Conservation (phyloP, 768 basidiomycete species). For the Tylopilus rubrobrunneus region DNA sequence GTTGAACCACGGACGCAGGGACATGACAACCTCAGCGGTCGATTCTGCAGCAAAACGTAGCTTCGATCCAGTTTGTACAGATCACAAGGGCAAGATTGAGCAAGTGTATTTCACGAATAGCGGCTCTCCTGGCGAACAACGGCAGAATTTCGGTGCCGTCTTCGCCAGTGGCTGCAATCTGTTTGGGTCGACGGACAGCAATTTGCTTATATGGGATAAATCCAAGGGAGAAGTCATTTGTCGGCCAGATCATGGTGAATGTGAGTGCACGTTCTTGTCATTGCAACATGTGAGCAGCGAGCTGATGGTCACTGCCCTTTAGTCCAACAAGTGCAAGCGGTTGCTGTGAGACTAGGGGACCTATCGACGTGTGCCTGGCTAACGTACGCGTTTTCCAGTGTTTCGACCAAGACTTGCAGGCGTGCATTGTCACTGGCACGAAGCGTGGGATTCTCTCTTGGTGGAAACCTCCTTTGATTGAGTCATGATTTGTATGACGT, state of each 20-base stretch:
- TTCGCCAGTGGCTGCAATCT: constrained; percentile 53
- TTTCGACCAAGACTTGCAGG: constrained; percentile 40
- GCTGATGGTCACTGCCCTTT: constrained; percentile 7
- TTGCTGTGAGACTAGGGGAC: constrained; percentile 30
- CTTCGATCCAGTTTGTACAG: constrained; percentile 58
- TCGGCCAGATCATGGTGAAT: constrained; percentile 58
- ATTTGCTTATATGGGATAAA: constrained; percentile 61
- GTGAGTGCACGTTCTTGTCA: constrained; percentile 32
- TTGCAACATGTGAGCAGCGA: neutral
- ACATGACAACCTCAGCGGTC: constrained; percentile 63
- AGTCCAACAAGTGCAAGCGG: constrained; percentile 32
- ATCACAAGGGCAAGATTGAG: constrained; percentile 50
- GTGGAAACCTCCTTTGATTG: constrained; percentile 42
- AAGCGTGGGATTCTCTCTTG: constrained; percentile 52
- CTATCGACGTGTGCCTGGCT: constrained; percentile 21
- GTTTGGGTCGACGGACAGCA: constrained; percentile 53
- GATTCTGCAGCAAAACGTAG: constrained; percentile 61
- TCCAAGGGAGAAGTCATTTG: constrained; percentile 50
- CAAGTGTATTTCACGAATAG: constrained; percentile 47
- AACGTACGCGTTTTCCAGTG: constrained; percentile 29
- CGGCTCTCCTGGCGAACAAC: constrained; percentile 26
- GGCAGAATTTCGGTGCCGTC: constrained; percentile 43
- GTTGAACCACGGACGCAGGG: constrained; percentile 34
- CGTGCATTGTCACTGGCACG: constrained; percentile 54
- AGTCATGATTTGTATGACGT: constrained; percentile 27